These are phyloP conservation scores for Eucommia ulmoides DNA, from an alignment of 257 asterid genomes.

Conservation along the genomic window DNA sequence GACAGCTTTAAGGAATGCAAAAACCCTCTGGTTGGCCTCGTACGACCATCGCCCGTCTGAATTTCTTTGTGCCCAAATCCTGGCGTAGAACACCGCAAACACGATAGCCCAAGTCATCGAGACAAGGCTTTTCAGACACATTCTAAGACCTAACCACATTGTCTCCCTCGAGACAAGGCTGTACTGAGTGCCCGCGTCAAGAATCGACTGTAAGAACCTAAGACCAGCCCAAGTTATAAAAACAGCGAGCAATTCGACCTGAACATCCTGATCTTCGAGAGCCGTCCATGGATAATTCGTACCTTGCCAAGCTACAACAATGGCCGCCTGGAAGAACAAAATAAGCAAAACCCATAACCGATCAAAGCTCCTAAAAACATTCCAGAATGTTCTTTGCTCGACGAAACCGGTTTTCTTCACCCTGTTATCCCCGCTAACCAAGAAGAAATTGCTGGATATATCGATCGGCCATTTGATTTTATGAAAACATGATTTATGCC, in stretches of 20 bases:
- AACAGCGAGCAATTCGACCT: conserved; percentile 65
- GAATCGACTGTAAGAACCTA: conserved; percentile 72
- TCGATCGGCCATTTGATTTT: conserved; percentile 81
- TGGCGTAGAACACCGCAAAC: conserved; percentile 66
- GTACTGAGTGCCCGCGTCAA: conserved; percentile 97
- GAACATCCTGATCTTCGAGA: conserved; percentile 53
- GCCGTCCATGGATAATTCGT: conserved; percentile 74
- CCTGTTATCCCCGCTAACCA: conserved; percentile 34
- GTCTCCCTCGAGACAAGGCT: conserved; percentile 78
- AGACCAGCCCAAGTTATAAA: conserved; percentile 91
- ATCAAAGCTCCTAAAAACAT: conserved; percentile 81
- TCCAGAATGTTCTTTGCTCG: conserved; percentile 96
- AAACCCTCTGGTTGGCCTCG: conserved; percentile 56
- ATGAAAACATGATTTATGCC: conserved; percentile 81
- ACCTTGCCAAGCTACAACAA: conserved; percentile 72
- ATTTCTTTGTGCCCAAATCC: conserved; percentile 79
- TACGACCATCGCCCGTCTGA: conserved; percentile 58
- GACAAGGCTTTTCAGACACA: conserved; percentile 77
- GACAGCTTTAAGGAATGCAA: conserved; percentile 60
- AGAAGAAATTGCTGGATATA: conserved; percentile 39
- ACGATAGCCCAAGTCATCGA: conserved; percentile 66
- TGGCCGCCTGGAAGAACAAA: conserved; percentile 81
- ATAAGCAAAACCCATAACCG: conserved; percentile 84
- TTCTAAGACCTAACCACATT: conserved; percentile 62
- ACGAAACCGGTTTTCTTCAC: conserved; percentile 94